Evolutionary conservation across 306 rosid genomes (phyloP).

Genomic region (Inga leiocalycina): DNA sequence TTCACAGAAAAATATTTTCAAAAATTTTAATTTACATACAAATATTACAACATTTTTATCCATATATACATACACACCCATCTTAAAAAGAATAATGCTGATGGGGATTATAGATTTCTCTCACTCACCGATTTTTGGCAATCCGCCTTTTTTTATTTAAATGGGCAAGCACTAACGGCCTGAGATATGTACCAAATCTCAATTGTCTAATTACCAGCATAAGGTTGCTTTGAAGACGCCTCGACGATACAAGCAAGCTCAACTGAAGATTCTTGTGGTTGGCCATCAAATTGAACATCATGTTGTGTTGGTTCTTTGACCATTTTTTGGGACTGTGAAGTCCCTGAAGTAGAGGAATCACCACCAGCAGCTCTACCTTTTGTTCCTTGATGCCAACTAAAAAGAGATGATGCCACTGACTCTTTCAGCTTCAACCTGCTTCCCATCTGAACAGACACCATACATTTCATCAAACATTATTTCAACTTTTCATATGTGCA

Average conservation of each 20-base stretch:
- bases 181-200: neutral
- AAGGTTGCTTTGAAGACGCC: neutral
- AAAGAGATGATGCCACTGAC: neutral
- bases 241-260: neutral
- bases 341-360: neutral
- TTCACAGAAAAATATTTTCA: neutral
- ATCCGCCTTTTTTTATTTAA: too few relatives aligned
- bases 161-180: neutral
- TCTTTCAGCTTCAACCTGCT: slow-evolving; percentile 34
- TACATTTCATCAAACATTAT: neutral
- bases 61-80: neutral
- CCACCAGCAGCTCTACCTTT: neutral
- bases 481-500: neutral
- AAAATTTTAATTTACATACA: neutral
- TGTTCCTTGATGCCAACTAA: neutral
- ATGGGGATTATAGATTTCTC: neutral
- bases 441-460: slow-evolving; percentile 49
- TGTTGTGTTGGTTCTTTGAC: slow-evolving; percentile 7
- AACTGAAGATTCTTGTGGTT: neutral
- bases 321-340: slow-evolving; percentile 1
- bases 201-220: neutral
- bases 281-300: neutral
- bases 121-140: neutral
- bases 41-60: neutral
- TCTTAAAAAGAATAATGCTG: neutral